A percentile compares a stretch with the other conserved stretches of the same genome.
Evolutionary conservation across 495 filamentous ascomycete species (phyloP).

Genomic region (Glarea lozoyensis): DNA sequence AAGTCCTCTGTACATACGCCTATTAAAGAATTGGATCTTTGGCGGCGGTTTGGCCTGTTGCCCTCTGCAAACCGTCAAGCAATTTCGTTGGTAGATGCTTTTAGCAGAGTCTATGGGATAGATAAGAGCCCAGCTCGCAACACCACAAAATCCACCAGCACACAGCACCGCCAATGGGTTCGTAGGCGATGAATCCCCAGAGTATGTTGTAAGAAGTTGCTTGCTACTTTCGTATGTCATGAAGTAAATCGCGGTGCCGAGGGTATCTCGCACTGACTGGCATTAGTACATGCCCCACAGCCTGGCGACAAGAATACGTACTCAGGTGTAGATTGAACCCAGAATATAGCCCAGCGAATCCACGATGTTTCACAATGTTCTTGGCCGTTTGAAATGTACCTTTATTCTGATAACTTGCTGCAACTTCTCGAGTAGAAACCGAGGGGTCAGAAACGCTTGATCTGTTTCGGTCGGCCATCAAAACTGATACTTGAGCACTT

Average conservation of each 20-base stretch:
- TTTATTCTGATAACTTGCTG: slow-evolving; percentile 65
- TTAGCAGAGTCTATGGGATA: slow-evolving; percentile 80
- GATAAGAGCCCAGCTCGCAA: slow-evolving; percentile 75
- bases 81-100: slow-evolving; percentile 72
- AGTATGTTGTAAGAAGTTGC: slow-evolving; percentile 67
- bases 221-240: slow-evolving; percentile 86
- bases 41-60: slow-evolving; percentile 44
- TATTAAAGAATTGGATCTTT: slow-evolving; percentile 64
- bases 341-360: slow-evolving; percentile 72
- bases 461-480: slow-evolving; percentile 62
- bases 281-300: slow-evolving; percentile 5
- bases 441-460: slow-evolving; percentile 40
- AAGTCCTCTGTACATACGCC: slow-evolving; percentile 66
- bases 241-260: slow-evolving; percentile 88
- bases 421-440: slow-evolving; percentile 46
- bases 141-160: slow-evolving; percentile 69
- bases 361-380: slow-evolving; percentile 71
- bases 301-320: slow-evolving; percentile 30
- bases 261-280: slow-evolving; percentile 62
- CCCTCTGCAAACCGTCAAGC: slow-evolving; percentile 56
- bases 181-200: slow-evolving; percentile 55
- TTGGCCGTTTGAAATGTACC: slow-evolving; percentile 72
- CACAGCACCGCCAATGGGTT: slow-evolving; percentile 63
- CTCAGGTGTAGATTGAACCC: slow-evolving; percentile 76
- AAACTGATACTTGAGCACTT: slow-evolving; percentile 79